These are phyloP conservation scores for Beauveria pseudobassiana DNA, from an alignment of 2,329 filamentous ascomycete species.

Conservation along the genomic window DNA sequence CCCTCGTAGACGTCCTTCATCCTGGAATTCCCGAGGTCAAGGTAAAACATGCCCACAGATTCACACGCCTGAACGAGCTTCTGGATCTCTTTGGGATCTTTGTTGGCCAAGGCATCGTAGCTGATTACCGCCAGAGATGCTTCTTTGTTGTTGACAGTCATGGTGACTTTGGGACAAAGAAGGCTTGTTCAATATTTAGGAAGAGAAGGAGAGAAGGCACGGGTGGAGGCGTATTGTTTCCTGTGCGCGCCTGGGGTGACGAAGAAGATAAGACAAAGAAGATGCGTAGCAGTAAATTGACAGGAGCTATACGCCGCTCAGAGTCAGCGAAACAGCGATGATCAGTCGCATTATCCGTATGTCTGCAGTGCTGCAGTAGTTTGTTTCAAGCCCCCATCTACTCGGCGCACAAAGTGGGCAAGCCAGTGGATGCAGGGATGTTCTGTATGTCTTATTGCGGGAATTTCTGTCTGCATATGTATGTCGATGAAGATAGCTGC, in stretches of 20 bases:
- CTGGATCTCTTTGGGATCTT: background rate
- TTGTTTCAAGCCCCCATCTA: background rate
- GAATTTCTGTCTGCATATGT: background rate
- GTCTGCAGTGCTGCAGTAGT: background rate
- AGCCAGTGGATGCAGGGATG: background rate
- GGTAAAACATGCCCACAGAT: conserved; percentile 4
- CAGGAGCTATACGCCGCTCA: background rate
- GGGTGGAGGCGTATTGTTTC: background rate
- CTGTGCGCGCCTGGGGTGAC: background rate
- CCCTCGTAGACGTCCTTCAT: background rate
- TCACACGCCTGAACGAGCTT: conserved; percentile 6
- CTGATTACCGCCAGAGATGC: background rate
- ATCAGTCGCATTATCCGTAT: background rate
- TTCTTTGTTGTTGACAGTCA: background rate
- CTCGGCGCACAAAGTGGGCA: no score
- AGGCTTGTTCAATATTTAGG: background rate
- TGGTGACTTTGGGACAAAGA: background rate
- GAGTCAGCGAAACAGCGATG: background rate
- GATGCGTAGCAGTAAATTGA: background rate
- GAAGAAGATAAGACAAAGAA: background rate
- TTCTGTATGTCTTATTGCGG: background rate
- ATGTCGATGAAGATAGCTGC: background rate
- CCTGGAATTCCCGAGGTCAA: background rate
- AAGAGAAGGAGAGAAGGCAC: background rate
- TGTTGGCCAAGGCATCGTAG: conserved; percentile 4